Evolutionary conservation across 2,329 filamentous ascomycete genomes (phyloP).

Genomic region (Microdochium bolleyi): DNA sequence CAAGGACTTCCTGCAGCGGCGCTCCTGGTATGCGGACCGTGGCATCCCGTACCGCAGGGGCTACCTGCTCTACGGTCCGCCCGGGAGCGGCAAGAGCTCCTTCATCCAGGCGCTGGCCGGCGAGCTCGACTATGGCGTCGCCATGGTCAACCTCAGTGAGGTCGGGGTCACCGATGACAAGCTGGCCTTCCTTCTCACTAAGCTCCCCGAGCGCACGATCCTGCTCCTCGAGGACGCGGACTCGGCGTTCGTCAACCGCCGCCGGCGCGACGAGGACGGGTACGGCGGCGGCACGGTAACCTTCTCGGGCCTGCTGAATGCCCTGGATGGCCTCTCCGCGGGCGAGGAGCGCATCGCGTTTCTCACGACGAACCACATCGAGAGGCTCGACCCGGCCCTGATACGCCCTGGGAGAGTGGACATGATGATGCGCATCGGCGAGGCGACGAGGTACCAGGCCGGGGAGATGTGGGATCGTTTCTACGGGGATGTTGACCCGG

Average conservation of each 20-base stretch:
- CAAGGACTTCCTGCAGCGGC: conserved; percentile 65
- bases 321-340: conserved; percentile 79
- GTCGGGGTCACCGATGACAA: conserved; percentile 77
- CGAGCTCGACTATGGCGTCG: conserved; percentile 79
- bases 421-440: conserved; percentile 78
- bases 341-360: conserved; percentile 88
- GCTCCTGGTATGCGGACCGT: conserved; percentile 83
- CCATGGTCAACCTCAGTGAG: conserved; percentile 81
- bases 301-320: conserved; percentile 82
- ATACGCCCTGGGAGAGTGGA: conserved; percentile 85
- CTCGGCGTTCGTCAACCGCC: conserved; percentile 74
- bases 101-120: conserved; percentile 90
- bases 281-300: conserved; percentile 82
- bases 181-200: conserved; percentile 74
- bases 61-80: conserved; percentile 78
- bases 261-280: conserved; percentile 66
- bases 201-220: conserved; percentile 70
- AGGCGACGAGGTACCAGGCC: conserved; percentile 80
- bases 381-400: conserved; percentile 75
- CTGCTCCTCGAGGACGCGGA: conserved; percentile 83
- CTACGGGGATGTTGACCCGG: conserved; percentile 72
- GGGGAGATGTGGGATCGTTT: conserved; percentile 88
- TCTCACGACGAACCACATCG: conserved; percentile 84
- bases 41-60: conserved; percentile 83
- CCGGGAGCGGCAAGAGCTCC: conserved; percentile 82